Evolutionary conservation across 192 early-diverging fungal species (phyloP).

Genomic region (Dimargaris cristalligena): DNA sequence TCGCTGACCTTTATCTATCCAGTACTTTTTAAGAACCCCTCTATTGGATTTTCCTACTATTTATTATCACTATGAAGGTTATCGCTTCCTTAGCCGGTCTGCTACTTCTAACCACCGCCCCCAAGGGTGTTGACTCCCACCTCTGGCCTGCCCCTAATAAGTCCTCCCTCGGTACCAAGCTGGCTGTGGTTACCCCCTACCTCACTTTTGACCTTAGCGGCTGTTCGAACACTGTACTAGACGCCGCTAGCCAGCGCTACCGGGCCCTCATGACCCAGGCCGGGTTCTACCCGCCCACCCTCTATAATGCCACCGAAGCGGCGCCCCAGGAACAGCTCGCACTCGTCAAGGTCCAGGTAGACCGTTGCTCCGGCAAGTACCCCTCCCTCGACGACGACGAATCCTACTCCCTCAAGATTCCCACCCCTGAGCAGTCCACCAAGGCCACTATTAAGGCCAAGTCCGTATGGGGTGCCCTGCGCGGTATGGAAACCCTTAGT

Average conservation of each 20-base stretch:
- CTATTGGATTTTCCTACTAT: no score
- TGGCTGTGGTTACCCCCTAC: slow-evolving; percentile 19
- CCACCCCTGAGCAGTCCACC: slow-evolving; percentile 21
- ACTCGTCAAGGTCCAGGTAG: slow-evolving; percentile 28
- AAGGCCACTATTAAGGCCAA: slow-evolving; percentile 34
- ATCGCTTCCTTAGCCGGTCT: no score
- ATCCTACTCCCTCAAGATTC: slow-evolving; percentile 47
- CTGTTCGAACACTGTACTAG: slow-evolving; percentile 27
- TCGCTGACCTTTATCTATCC: no score
- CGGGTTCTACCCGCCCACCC: slow-evolving; percentile 27
- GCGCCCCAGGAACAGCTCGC: slow-evolving; percentile 14
- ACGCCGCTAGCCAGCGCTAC: slow-evolving; percentile 31
- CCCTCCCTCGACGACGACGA: slow-evolving; percentile 44
- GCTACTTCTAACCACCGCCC: no score
- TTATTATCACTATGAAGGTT: no score
- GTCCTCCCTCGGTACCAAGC: slow-evolving; percentile 17
- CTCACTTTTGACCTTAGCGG: slow-evolving; percentile 25
- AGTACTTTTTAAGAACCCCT: no score
- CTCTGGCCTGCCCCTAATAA: slow-evolving; percentile 24
- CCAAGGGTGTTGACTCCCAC: neutral
- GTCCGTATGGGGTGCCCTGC: slow-evolving; percentile 49
- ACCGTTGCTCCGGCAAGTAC: slow-evolving; percentile 23
- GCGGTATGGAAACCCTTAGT: slow-evolving; percentile 50
- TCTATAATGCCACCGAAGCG: slow-evolving; percentile 17
- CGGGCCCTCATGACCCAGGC: slow-evolving; percentile 24